Evolutionary conservation across 306 rosid species (phyloP), one percentile per base, ranked within the genome.

Genomic region (Gillenia trifoliata): DNA sequence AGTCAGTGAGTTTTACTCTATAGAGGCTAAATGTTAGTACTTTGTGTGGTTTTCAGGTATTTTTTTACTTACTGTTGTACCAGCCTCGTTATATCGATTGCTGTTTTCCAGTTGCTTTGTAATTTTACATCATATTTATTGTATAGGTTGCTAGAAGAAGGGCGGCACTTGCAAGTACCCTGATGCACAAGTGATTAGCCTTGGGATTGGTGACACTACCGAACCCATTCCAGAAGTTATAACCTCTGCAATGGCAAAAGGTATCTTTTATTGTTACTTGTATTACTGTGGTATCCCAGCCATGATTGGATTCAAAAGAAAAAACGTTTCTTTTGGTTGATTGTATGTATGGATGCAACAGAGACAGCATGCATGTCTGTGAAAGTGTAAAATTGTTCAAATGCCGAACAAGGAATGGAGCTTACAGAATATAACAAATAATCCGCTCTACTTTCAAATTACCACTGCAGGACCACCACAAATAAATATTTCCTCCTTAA

Each of bases 161-260:
- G 81, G 19, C 66, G 73, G 97, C 99, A 92, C 84, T 81, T 94
- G 89, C 87, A 94, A 90, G 85, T 86, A 86, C 84, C 99, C 99
- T 73, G 99, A 94, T 86, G 97, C 96, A 12, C 83, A 92, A 82
- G 91, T 94, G 77, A 94, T 94, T 76, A 90, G 97, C 78, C 96
- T 94, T 80, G 99, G 99, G 54, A 92, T 94, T 75, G 99, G 99
- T 74, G 99, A 92, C 81, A 92, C 96, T n/a, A 94, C 99, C 25
- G 99, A 94, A 82, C 97, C 99, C 61, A 94, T 94, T 83, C 99
- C 99, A 9, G 99, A 92, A 72, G 90, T 86, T 81, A 92, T 94
- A 79, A 81, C 96, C 66, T 86, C 93, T 80, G 96, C 97, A 75
- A 87, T 92, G 96, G 88, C 91, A 64, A 81, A n/a, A 87, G 88